phyloP scores from a whole-genome alignment of 148 eudicot species.

The Rhododendron ovatum region DNA sequence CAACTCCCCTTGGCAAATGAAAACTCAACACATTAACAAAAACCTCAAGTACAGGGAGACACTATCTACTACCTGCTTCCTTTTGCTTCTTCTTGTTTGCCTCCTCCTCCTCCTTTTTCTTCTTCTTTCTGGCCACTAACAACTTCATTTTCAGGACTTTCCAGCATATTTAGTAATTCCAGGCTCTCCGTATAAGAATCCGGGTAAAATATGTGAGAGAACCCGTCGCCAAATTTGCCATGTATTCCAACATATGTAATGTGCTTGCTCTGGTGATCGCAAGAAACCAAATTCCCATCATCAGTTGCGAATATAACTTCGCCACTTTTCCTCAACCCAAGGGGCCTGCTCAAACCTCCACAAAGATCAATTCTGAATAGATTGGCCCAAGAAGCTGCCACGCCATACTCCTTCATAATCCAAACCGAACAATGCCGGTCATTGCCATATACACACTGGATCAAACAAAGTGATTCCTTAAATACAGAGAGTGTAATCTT shows the following conservation, averaged over 20 bases:
- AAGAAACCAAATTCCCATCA: not conserved
- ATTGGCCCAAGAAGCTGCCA: not conserved
- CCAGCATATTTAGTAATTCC: not conserved
- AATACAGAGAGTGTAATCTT: not conserved
- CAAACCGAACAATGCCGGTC: not conserved
- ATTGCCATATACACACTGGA: not conserved
- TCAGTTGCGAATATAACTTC: not conserved
- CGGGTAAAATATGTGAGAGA: not conserved
- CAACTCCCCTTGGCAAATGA: too few relatives aligned
- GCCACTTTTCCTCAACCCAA: not conserved
- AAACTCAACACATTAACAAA: too few relatives aligned
- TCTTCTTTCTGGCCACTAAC: too few relatives aligned
- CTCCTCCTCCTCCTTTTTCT: too few relatives aligned
- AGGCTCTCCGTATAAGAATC: not conserved
- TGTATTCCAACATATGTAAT: not conserved
- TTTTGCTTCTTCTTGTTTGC: not conserved
- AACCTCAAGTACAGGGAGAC: too few relatives aligned
- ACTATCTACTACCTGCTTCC: too few relatives aligned
- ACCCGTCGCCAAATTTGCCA: not conserved
- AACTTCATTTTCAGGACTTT: not conserved
- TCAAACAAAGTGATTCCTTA: not conserved
- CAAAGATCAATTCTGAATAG: not conserved
- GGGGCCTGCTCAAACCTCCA: not conserved
- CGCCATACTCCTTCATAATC: not conserved
- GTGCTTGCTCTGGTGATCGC: not conserved